Conservation (phyloP, 768 basidiomycete species). For the Tulasnella sp. region DNA sequence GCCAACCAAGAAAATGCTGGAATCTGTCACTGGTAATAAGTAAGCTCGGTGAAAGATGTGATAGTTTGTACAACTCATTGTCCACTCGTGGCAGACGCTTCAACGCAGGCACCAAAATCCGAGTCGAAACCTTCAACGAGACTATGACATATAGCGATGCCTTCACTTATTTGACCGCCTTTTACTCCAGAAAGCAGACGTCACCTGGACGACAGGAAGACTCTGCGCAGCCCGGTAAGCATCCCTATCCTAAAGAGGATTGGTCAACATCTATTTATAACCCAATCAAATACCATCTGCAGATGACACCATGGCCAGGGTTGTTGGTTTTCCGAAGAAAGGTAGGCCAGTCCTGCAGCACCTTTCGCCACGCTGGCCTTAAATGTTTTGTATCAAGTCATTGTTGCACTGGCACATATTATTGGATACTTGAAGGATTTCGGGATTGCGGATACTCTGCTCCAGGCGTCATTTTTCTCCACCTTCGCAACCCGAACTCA, state of each 20-base stretch:
- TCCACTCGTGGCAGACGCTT: background rate
- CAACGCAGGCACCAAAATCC: slow-evolving; percentile 25
- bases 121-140: slow-evolving; percentile 49
- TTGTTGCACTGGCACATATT: slow-evolving; percentile 59
- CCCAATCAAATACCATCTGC: background rate
- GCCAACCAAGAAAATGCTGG: slow-evolving; percentile 62
- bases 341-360: background rate
- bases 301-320: slow-evolving; percentile 51
- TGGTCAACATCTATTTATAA: too few species aligned
- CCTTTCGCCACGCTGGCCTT: background rate
- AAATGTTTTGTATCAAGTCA: slow-evolving; percentile 31
- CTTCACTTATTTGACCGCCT: slow-evolving; percentile 49
- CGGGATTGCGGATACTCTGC: slow-evolving; percentile 62
- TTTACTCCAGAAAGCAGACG: slow-evolving; percentile 33
- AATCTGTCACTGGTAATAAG: slow-evolving; percentile 46
- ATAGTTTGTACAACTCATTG: background rate
- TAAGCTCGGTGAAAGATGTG: slow-evolving; percentile 23
- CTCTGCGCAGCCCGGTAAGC: too few species aligned
- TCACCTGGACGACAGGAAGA: too few species aligned
- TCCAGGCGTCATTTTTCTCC: slow-evolving; percentile 64
- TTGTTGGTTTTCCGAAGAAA: slow-evolving; percentile 50
- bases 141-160: slow-evolving; percentile 52
- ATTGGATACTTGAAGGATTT: slow-evolving; percentile 61
- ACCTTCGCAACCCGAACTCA: slow-evolving; percentile 63
- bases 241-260: too few species aligned